Percentiles rank a stretch among this genome's conserved stretches.
Conservation (phyloP, 176 grass and related monocot genomes). For the Bonia amplexicaulis region DNA sequence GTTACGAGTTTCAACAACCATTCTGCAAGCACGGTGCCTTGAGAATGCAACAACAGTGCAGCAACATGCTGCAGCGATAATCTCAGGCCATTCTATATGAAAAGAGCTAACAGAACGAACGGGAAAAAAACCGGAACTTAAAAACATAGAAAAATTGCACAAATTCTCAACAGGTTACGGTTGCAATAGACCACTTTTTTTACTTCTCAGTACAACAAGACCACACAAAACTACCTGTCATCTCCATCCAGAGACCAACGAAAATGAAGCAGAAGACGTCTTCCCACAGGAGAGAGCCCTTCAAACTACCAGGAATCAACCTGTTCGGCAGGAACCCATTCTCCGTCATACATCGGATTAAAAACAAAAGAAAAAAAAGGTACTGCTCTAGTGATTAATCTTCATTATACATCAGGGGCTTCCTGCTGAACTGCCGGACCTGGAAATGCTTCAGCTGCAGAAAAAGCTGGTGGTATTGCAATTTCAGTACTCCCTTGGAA, state of each 20-base stretch:
- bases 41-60: neutral
- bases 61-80: neutral
- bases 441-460: constrained; percentile 24
- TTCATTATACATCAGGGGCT: constrained; percentile 40
- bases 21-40: neutral
- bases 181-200: neutral
- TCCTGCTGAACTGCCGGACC: constrained; percentile 17
- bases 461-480: constrained; percentile 16
- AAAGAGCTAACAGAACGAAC: neutral
- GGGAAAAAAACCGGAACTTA: neutral
- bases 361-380: neutral
- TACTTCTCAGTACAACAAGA: neutral
- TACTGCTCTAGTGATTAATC: neutral
- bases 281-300: neutral
- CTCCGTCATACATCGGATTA: neutral
- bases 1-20: neutral
- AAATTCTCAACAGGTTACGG: neutral
- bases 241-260: neutral
- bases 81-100: neutral
- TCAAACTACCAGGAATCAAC: neutral
- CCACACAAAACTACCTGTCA: neutral
- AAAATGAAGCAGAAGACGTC: neutral
- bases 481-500: constrained; percentile 6
- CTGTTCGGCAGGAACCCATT: neutral
- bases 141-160: neutral